Evolutionary conservation across 176 grass and related monocot species (phyloP), one percentile per base, ranked within the genome.

Genomic region (Oryza officinalis): DNA sequence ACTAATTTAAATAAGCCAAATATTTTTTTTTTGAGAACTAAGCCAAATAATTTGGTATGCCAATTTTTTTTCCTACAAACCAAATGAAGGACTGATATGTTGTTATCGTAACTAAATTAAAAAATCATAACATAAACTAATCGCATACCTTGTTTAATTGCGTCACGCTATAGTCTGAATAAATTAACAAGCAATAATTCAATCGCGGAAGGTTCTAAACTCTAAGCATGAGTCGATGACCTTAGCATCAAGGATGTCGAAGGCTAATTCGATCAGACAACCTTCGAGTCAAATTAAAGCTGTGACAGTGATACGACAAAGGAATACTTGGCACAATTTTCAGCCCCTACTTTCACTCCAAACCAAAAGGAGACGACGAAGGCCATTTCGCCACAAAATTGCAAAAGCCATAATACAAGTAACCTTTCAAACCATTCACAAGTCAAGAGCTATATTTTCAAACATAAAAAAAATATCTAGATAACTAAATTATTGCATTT

Each of bases 331-430:
- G 44, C 71, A 33, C 50, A 69, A 6, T 52, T 74, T 73, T 43
- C n/a, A 79, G 46, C 27, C 68, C 32, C 44, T 54, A 75, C 33
- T 82, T 60, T 86, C 60, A 72, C 66, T 77, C 73, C 74, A 71
- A 78, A 79, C 74, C 64, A 45, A 77, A 70, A 57, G 15, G 61
- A 77, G 22, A 31, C 59, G 67, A 23, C 70, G 67, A 86, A 47
- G 12, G 59, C n/a, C 54, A 86, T 77, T 57, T 77, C 47, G 32
- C 78, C 41, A 43, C 26, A 81, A n/a, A 76, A 22, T 67, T 64
- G 17, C 28, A 75, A 63, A 49, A 33, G 15, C 0, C 14, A 33
- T 4, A 76, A 59, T 67, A 22, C 40, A 83, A 22, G 4, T 40
- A 23, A 14, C 64, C 27, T 17, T 64, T 33, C 14, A 6, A 75